Evolutionary conservation across 306 rosid genomes (phyloP).

Genomic region (Sicyos edulis): DNA sequence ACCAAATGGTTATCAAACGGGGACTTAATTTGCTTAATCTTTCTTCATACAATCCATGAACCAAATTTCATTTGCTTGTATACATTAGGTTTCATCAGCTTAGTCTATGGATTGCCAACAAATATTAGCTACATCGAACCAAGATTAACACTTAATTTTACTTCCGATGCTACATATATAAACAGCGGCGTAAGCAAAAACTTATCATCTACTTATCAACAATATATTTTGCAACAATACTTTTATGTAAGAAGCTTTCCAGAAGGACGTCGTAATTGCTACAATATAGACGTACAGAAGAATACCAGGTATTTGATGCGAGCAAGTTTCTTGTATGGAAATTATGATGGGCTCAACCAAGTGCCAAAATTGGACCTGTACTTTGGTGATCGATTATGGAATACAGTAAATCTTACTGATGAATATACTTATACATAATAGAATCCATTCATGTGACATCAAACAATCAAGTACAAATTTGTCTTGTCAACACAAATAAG

Average conservation of each 20-base stretch:
- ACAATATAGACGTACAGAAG: slow-evolving; percentile 20
- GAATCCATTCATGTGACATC: slow-evolving; percentile 39
- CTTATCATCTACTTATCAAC: neutral
- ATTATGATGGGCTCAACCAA: slow-evolving; percentile 26
- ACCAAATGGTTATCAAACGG: no score
- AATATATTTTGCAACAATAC: neutral
- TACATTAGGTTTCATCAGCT: slow-evolving; percentile 17
- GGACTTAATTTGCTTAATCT: no score
- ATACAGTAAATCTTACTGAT: neutral
- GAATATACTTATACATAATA: neutral
- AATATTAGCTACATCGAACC: slow-evolving; percentile 10
- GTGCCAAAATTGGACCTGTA: slow-evolving; percentile 23
- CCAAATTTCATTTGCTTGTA: no score
- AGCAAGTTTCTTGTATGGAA: slow-evolving; percentile 36
- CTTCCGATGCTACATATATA: slow-evolving; percentile 16
- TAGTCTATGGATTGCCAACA: slow-evolving; percentile 17
- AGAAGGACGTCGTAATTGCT: slow-evolving; percentile 33
- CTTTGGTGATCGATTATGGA: slow-evolving; percentile 22
- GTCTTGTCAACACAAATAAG: slow-evolving; percentile 29
- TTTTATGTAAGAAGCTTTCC: slow-evolving; percentile 33
- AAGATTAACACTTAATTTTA: neutral
- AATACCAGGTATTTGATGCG: slow-evolving; percentile 24
- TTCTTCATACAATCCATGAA: no score
- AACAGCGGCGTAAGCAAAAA: neutral
- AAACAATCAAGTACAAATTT: slow-evolving; percentile 31